Base-by-base conservation (phyloP, 768 basidiomycete genomes). In the Lanmaoa pseudosensibilis region DNA sequence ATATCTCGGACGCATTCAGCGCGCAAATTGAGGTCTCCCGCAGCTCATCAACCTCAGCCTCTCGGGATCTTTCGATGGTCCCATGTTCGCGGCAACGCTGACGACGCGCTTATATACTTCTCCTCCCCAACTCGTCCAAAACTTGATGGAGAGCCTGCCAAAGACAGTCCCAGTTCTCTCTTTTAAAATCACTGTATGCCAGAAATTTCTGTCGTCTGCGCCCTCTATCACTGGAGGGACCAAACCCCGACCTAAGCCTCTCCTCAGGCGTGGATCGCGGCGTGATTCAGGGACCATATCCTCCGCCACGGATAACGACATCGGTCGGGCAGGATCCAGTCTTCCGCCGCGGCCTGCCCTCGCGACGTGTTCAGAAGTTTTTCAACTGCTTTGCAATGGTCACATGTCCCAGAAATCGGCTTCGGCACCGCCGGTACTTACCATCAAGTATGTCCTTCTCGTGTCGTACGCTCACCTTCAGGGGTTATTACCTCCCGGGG, bases 171-270 rank as follows among this genome's bases (percentile, higher is more conserved):
- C 75, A 4, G 56, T 66, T 3, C 69, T 75, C 46, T 65, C 63
- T 23, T 81, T 82, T 52, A 81, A 80, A 65, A 55, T 81, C 5
- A 60, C 69, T 0, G 60, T 81, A 15, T 82, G 79, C 59, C 75
- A 75, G 44, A 77, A 71, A 61, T 70, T 75, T 45, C 60, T 78
- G 39, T 68, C 65, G 10, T 70, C 68, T 45, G 59, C 63, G 10
- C 47, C 60, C 9, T 60, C 64, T 21, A 52, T 39, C 33, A 27
- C 52, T 19, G 64, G 47, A 4, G 51, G 52, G 4, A 52, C 58
- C 39, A 62, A 65, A 27, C 66, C 63, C 34, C 69, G 75, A 45
- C 73, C 74, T 7, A 69, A 70, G 37, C 73, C 75, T n/a, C 73
- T 73, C 46, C 66, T 61, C 25, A 69, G 62, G 44, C 68, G 57